Evolutionary conservation across 352 stramenopile species (phyloP).

Genomic region (Globisporangium splendens): DNA sequence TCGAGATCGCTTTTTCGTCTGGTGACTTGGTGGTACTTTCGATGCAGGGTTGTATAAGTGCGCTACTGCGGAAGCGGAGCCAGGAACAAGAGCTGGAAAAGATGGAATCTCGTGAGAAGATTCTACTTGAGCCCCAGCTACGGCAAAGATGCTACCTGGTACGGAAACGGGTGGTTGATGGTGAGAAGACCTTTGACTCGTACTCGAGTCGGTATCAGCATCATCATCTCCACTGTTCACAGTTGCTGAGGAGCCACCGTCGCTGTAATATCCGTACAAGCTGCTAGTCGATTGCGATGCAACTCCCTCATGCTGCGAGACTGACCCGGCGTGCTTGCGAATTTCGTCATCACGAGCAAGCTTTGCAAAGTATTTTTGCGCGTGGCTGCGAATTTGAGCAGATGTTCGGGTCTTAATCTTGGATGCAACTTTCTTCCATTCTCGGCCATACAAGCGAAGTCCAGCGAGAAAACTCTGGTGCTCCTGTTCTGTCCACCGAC

Average conservation of each 20-base stretch:
- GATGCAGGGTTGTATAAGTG: neutral
- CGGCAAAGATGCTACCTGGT: neutral
- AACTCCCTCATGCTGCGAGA: slow-evolving; percentile 8
- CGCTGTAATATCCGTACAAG: slow-evolving; percentile 54
- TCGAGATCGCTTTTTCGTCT: slow-evolving; percentile 34
- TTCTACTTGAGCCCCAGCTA: neutral
- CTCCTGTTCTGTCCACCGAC: slow-evolving; percentile 94
- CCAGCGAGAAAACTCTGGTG: slow-evolving; percentile 94
- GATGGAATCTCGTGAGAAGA: neutral
- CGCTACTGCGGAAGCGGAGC: neutral
- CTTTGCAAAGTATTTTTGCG: slow-evolving; percentile 88
- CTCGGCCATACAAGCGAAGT: slow-evolving; percentile 91
- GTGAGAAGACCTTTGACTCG: slow-evolving; percentile 2
- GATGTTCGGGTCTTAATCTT: slow-evolving; percentile 89
- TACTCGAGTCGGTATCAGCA: slow-evolving; percentile 25
- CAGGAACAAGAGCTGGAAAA: neutral
- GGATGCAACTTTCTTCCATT: slow-evolving; percentile 96
- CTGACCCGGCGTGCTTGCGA: slow-evolving; percentile 38
- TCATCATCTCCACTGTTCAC: slow-evolving; percentile 58
- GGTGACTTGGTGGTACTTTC: neutral
- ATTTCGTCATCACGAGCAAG: slow-evolving; percentile 75
- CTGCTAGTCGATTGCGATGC: slow-evolving; percentile 10
- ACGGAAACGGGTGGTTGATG: neutral
- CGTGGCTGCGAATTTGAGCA: slow-evolving; percentile 80
- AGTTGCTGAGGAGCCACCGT: slow-evolving; percentile 52